phyloP scores from a whole-genome alignment of 78 protist genomes.

The Parvularia atlantis region DNA sequence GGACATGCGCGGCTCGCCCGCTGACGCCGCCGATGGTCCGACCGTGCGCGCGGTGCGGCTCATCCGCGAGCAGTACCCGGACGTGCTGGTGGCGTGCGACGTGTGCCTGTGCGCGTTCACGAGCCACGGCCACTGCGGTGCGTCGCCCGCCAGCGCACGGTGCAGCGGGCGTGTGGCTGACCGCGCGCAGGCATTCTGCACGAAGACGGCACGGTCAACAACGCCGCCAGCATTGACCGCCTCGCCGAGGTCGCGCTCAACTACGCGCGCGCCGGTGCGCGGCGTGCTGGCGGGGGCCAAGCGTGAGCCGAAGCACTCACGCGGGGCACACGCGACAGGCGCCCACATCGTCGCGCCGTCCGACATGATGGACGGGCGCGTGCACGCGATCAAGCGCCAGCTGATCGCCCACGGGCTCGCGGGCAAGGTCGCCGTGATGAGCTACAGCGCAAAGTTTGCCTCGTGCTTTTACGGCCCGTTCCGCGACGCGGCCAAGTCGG shows the following conservation, averaged over 20 bases:
- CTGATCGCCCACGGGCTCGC: neutral
- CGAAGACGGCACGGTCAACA: conserved; percentile 31
- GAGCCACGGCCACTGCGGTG: conserved; percentile 68
- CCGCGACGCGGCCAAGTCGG: conserved; percentile 29
- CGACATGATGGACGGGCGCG: conserved; percentile 88
- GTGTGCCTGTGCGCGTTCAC: conserved; percentile 74
- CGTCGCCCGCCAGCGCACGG: neutral
- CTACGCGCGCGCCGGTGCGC: conserved; percentile 74
- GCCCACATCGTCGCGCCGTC: conserved; percentile 75
- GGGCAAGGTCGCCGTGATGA: conserved; percentile 42
- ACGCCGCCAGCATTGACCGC: conserved; percentile 28
- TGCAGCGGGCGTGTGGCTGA: too few species aligned
- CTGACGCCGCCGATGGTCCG: conserved; percentile 24
- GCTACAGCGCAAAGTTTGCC: conserved; percentile 79
- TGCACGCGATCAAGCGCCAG: conserved; percentile 34
- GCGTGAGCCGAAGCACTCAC: neutral
- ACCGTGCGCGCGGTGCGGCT: conserved; percentile 25
- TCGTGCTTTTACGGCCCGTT: conserved; percentile 82
- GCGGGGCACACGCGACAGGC: neutral
- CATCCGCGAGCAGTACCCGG: conserved; percentile 29
- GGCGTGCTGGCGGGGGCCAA: too few species aligned
- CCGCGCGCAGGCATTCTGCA: conserved; percentile 1
- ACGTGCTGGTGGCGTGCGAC: conserved; percentile 42
- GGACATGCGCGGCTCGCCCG: conserved; percentile 23
- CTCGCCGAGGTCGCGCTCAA: conserved; percentile 36